These are phyloP conservation scores for Jasminum sambac DNA, from an alignment of 257 asterid species.

Conservation along the genomic window DNA sequence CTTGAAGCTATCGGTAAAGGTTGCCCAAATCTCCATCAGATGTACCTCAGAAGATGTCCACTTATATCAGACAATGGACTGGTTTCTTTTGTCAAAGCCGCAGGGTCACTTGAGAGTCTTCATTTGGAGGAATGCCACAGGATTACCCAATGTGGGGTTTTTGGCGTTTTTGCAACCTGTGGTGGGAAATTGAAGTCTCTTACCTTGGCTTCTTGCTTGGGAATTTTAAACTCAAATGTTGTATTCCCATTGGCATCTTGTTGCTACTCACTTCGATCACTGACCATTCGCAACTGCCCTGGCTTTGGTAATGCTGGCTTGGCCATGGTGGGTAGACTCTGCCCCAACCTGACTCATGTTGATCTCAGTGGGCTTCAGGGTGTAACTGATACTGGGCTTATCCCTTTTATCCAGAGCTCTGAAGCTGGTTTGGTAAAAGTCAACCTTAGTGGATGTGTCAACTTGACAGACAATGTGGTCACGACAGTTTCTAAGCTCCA, in stretches of 20 bases:
- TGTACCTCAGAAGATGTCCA: conserved; percentile 54
- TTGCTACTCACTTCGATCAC: conserved; percentile 59
- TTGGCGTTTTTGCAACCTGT: conserved; percentile 49
- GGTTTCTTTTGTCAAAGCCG: conserved; percentile 57
- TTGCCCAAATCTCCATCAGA: conserved; percentile 60
- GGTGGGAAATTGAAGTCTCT: conserved; percentile 63
- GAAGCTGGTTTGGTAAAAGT: conserved; percentile 68
- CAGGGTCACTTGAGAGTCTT: conserved; percentile 58
- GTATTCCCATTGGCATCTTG: conserved; percentile 35
- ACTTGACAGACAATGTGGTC: conserved; percentile 57
- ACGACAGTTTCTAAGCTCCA: conserved; percentile 58
- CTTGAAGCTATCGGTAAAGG: conserved; percentile 70
- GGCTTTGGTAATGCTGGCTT: conserved; percentile 66
- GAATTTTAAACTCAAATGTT: conserved; percentile 47
- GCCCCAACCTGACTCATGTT: conserved; percentile 61
- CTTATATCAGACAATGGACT: conserved; percentile 74
- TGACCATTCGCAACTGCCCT: conserved; percentile 70
- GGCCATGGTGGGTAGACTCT: conserved; percentile 50
- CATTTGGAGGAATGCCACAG: conserved; percentile 72
- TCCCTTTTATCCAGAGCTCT: conserved; percentile 54
- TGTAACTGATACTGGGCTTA: conserved; percentile 64
- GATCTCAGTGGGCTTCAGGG: conserved; percentile 53
- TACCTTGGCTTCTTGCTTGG: conserved; percentile 62
- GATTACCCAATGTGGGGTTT: conserved; percentile 69
- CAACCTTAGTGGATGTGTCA: conserved; percentile 64